Base-by-base conservation (phyloP, 371 early-diverging fungal genomes). In the Phascolomyces articulosus region DNA sequence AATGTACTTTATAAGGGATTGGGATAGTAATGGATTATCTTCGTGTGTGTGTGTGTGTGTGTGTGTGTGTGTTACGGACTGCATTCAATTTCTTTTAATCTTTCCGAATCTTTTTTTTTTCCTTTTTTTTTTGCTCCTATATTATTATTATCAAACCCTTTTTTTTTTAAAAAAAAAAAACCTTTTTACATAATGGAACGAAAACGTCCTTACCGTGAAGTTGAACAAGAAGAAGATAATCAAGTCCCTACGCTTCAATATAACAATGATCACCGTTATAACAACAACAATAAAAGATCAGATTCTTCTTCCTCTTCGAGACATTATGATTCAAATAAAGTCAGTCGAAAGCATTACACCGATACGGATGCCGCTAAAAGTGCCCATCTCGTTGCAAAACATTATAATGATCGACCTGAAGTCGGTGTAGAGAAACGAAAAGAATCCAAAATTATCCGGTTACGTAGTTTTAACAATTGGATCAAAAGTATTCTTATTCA, bases 381-480 rank as follows among this genome's bases (percentile, higher is more conserved):
- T 18, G 69, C 74, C 1, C 74, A 74, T 51, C 29, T 67, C 23
- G 95, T 99, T 10, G 95, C 94, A 13, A 78, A 87, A 13, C 99
- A 99, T 75, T 99, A 99, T 82, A 99, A 99, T 72, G 84, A 86
- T 16, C 87, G 95, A 27, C 93, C 91, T 8, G 90, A 94, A 47
- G 86, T 93, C 1, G 93, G 92, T 8, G 78, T 84, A 4, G 87
- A 88, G 21, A 83, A 82, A 44, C 88, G 98, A 31, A 67, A 92
- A 69, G 88, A 94, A 60, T 96, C 96, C 9, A 79, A 77, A 38
- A 98, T 98, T 51, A 85, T 96, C 48, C 88, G 91, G 4, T 69
- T 98, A 64, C 90, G 93, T 54, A 90, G 88, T 65, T 96, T 95
- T 77, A 98, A 99, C 86, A 99, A 99, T 79, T 99, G 98, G 97